These are phyloP conservation scores for Desmodesmus armatus DNA, from an alignment of 139 green algal genomes.

Conservation along the genomic window DNA sequence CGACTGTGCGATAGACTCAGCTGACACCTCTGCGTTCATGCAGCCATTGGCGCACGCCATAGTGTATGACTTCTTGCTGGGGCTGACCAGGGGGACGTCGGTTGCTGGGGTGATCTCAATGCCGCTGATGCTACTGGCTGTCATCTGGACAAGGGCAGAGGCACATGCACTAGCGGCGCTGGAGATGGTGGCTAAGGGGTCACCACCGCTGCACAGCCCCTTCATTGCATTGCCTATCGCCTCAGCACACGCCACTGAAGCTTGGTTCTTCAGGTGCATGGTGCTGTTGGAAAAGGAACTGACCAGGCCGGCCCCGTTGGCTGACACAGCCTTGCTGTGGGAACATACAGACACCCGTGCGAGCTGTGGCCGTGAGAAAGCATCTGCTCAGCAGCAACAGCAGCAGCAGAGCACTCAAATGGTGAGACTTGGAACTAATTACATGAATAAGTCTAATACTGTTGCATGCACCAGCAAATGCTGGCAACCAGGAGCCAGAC, in stretches of 20 bases:
- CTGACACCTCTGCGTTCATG: constrained; percentile 27
- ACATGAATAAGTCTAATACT: neutral
- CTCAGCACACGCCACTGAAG: constrained; percentile 41
- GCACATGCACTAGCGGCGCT: constrained; percentile 36
- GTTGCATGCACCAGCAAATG: neutral
- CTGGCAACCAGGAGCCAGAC: neutral
- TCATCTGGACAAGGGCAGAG: constrained; percentile 35
- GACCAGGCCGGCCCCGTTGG: constrained; percentile 37
- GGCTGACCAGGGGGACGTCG: constrained; percentile 8
- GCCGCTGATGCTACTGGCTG: constrained; percentile 36
- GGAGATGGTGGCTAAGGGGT: constrained; percentile 41
- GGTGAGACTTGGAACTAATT: too few relatives aligned
- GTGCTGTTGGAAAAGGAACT: constrained; percentile 37
- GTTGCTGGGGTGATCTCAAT: constrained; percentile 36
- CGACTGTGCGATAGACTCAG: constrained; percentile 43
- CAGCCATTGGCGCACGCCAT: constrained; percentile 36
- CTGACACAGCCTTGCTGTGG: constrained; percentile 24
- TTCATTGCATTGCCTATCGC: constrained; percentile 36
- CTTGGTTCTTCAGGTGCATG: constrained; percentile 15
- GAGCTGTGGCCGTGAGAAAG: constrained; percentile 38
- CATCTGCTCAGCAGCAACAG: constrained; percentile 24
- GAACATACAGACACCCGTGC: constrained; percentile 32
- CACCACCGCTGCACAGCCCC: constrained; percentile 35
- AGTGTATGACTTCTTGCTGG: constrained; percentile 30
- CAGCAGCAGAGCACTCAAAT: neutral